A percentile compares a stretch with the other conserved stretches of the same genome.
phyloP scores from a whole-genome alignment of 2,329 filamentous ascomycete genomes.

The Trichoderma asperellum region DNA sequence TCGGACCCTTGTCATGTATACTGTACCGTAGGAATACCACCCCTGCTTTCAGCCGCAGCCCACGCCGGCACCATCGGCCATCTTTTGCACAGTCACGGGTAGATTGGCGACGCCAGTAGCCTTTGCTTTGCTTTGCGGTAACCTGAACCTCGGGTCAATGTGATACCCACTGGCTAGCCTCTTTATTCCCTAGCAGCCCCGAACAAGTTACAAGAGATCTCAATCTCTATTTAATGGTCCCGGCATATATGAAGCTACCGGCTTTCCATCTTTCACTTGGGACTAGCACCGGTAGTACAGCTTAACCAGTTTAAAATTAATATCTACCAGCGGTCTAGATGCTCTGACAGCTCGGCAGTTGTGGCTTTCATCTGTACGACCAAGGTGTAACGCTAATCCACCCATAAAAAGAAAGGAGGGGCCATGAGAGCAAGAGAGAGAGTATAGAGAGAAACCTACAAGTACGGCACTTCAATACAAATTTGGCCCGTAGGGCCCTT shows the following conservation, averaged over 20 bases:
- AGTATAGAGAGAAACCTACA: neutral
- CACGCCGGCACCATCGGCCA: constrained; percentile 8
- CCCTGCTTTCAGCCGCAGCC: constrained; percentile 25
- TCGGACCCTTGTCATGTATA: neutral
- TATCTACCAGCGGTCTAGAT: neutral
- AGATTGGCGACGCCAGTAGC: constrained; percentile 6
- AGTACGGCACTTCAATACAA: neutral
- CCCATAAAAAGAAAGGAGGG: neutral
- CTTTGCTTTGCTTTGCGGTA: neutral
- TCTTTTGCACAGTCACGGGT: neutral
- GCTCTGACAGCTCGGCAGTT: neutral
- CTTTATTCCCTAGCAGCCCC: neutral
- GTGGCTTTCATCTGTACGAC: neutral
- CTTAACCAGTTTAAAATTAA: neutral
- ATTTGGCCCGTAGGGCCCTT: neutral
- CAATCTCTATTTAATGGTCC: neutral
- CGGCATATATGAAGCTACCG: neutral
- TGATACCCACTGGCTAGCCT: neutral
- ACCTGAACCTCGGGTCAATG: neutral
- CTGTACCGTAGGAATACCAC: constrained; percentile 16
- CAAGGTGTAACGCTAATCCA: neutral
- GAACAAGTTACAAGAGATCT: neutral
- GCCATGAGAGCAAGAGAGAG: neutral
- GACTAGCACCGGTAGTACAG: neutral
- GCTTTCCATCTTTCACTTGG: neutral